Base-by-base conservation (phyloP, 78 protist genomes). In the Speleostelium caveatum region DNA sequence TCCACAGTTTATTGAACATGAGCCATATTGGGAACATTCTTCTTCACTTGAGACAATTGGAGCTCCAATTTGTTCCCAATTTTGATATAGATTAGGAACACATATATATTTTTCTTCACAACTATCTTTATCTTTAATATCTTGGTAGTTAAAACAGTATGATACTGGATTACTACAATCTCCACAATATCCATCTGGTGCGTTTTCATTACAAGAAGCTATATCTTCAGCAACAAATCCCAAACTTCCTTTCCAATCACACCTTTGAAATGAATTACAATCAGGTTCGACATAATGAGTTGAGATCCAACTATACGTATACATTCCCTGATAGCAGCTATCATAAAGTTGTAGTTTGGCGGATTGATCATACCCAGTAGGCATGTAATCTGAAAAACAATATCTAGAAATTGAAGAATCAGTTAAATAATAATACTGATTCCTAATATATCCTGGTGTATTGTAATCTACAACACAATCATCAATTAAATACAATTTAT, bases 161-260 rank as follows among this genome's bases (percentile, higher is more conserved):
- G 30, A 24, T 2, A 69, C 0, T 10, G 77, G 77, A 33, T 83
- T 79, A 0, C 66, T 41, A 32, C 91, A 83, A 33, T 83, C 91
- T 28, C 91, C 91, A 59, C 91, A 83, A 21, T 33, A 83, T 4
- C 30, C 68, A 28, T 36, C 51, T 1, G 85, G 16, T 3, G 85
- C 42, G 19, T 61, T 21, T 2, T 5, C 61, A 6, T 19, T 2
- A 42, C 79, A 67, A 32, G 63, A 56, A 17, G 12, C n/a, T 19
- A 53, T 28, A 3, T 39, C 3, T 12, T 36, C 26, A 21, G 33
- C 17, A 33, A 56, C 24, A 19, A 68, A 56, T 42, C 91, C 91
- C 3, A 4, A 1, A 16, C 26, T 58, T 12, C 78, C 91, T 30
- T 33, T 4, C 91, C 91, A 83, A 69, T 69, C 65, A 71, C 91